phyloP scores from a whole-genome alignment of 2,329 filamentous ascomycete genomes.

The Ophiosphaerella herpotricha region DNA sequence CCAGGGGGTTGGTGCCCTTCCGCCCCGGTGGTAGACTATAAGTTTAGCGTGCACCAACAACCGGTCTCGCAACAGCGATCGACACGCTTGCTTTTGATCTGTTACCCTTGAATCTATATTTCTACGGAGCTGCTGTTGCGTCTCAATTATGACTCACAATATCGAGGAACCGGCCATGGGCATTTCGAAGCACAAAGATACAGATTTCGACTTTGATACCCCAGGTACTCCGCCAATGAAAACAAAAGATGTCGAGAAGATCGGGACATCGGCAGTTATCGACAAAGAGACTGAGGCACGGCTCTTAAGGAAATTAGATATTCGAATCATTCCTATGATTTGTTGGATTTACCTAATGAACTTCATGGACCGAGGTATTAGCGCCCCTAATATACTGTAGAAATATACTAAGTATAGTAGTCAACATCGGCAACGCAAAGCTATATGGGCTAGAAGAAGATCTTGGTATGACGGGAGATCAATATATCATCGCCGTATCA shows the following conservation, averaged over 20 bases:
- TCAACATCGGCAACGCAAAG: constrained; percentile 50
- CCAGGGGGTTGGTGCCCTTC: constrained; percentile 11
- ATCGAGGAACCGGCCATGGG: neutral
- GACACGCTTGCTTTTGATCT: neutral
- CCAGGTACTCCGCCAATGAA: constrained; percentile 16
- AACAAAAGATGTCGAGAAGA: constrained; percentile 17
- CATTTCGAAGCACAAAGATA: constrained; percentile 11
- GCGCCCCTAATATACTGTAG: too few species aligned
- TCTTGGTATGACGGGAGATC: constrained; percentile 22
- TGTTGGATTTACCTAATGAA: constrained; percentile 59
- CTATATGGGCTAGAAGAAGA: constrained; percentile 23
- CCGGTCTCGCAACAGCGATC: constrained; percentile 8
- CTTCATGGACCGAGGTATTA: constrained; percentile 53
- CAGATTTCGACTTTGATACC: constrained; percentile 9
- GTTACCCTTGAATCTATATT: neutral
- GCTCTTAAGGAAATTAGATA: constrained; percentile 55
- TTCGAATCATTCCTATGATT: constrained; percentile 57
- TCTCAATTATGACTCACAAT: constrained; percentile 1
- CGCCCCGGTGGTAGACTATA: constrained; percentile 12
- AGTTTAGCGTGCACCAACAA: constrained; percentile 8
- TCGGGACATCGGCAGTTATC: constrained; percentile 22
- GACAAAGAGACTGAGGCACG: constrained; percentile 53
- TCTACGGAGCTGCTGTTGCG: neutral
- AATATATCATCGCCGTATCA: constrained; percentile 30
- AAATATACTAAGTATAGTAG: constrained; percentile 1